Evolutionary conservation across 2,329 filamentous ascomycete genomes (phyloP).

Genomic region (Alternaria gansuensis): DNA sequence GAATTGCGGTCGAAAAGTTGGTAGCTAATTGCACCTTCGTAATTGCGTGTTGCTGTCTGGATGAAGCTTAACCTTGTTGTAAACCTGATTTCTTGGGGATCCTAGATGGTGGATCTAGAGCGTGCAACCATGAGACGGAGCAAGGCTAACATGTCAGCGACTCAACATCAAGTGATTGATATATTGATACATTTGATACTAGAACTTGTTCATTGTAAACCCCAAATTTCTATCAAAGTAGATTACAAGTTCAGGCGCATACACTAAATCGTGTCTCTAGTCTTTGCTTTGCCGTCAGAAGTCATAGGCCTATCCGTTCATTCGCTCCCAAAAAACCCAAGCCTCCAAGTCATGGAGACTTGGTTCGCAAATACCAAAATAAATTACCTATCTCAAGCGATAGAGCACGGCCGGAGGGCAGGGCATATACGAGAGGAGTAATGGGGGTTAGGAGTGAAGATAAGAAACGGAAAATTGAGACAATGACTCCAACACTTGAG

Average conservation of each 20-base stretch:
- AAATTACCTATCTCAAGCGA: no score
- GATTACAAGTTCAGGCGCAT: not conserved
- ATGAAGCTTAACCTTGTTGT: not conserved
- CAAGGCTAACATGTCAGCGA: not conserved
- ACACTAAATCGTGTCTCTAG: no score
- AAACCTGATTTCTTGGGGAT: not conserved
- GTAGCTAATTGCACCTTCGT: not conserved
- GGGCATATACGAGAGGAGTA: no score
- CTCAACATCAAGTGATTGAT: not conserved
- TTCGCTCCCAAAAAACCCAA: not conserved
- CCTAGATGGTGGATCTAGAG: not conserved
- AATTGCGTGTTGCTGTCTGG: not conserved
- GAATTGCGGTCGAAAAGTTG: not conserved
- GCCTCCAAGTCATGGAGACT: not conserved
- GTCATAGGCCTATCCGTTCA: not conserved
- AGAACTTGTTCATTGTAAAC: not conserved
- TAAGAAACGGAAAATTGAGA: no score
- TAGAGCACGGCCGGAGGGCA: no score
- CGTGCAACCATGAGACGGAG: conserved; percentile 1
- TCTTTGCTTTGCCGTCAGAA: no score
- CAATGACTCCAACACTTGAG: no score
- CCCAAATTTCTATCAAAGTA: not conserved
- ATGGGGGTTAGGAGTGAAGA: no score
- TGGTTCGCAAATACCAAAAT: no score
- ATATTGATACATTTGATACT: not conserved